Base-by-base conservation (phyloP, 2,329 filamentous ascomycete species). In the Colletotrichum siamense region DNA sequence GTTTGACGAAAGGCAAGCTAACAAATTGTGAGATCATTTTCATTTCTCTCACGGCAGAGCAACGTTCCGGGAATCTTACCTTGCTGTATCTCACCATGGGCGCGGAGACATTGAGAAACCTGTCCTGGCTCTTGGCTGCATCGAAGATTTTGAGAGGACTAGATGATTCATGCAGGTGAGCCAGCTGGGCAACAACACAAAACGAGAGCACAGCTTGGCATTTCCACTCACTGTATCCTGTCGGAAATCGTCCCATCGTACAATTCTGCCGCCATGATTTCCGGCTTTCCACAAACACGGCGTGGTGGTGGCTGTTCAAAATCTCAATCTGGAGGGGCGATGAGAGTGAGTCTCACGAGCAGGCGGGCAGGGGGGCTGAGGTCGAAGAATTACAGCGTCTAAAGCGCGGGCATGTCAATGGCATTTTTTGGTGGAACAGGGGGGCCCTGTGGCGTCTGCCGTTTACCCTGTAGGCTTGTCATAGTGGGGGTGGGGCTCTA, bases 31-130 rank as follows among this genome's bases (percentile, higher is more conserved):
- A 18, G 32, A 64, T 39, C 26, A 10, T 26, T 39, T 16, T 34
- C n/a, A 10, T 44, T 12, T 13, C 1, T 26, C 13, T 34, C 8
- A 28, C 30, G 13, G 22, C 15, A 59, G 6, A 30, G 44, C 16
- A 52, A 52, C 44, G n/a, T 44, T 57, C 22, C 80, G 28, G 9
- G 26, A n/a, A 5, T 16, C 16, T 77, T 82, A 85, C 88, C 84
- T 92, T 92, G 83, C 90, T 90, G 81, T 92, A 94, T 77, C 92
- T 87, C 71, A 94, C 92, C 92, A 94, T 94, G n/a, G 92, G 92
- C 16, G 92, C 92, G 62, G 89, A 91, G 24, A 92, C 88, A 79
- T 91, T 90, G 8, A 93, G 78, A 62, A 92, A 89, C 75, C 89
- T 87, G 39, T 88, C 86, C 78, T 91, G 85, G 63, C 84, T 84